Percentiles rank a stretch among this genome's conserved stretches.
These are phyloP conservation scores for Tetrapyrgos nigripes DNA, from an alignment of 1,284 basidiomycete genomes.

Conservation along the genomic window DNA sequence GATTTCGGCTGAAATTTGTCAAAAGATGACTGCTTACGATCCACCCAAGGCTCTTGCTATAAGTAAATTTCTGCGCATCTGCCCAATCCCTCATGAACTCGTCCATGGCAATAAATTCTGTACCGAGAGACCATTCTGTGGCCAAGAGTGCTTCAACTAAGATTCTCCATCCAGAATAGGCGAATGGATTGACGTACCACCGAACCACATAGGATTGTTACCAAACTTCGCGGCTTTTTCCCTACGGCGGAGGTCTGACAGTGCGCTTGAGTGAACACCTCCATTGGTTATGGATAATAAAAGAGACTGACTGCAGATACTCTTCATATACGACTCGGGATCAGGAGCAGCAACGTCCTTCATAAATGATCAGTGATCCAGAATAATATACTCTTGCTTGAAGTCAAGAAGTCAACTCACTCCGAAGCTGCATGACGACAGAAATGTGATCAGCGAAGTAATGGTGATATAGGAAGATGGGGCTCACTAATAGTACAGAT, in stretches of 20 bases:
- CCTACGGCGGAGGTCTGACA: conserved; percentile 57
- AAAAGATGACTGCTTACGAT: conserved; percentile 50
- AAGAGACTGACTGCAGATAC: conserved; percentile 68
- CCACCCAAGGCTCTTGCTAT: conserved; percentile 71
- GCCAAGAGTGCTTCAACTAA: too few species aligned
- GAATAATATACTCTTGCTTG: not conserved
- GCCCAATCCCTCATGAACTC: conserved; percentile 73
- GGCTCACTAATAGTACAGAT: conserved; percentile 75
- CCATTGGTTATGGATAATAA: too few species aligned
- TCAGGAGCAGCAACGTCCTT: conserved; percentile 74
- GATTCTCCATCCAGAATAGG: conserved; percentile 35
- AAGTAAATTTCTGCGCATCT: conserved; percentile 79
- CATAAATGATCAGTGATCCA: conserved; percentile 12
- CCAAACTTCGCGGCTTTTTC: conserved; percentile 53
- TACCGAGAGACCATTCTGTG: conserved; percentile 78
- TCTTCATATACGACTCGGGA: conserved; percentile 66
- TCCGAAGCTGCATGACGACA: conserved; percentile 59
- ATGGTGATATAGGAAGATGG: conserved; percentile 5
- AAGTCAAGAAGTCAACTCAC: conserved; percentile 45
- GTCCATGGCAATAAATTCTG: conserved; percentile 69
- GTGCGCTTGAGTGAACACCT: too few species aligned
- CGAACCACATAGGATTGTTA: conserved; percentile 64
- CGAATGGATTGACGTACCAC: conserved; percentile 43
- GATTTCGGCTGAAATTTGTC: not conserved
- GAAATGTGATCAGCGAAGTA: conserved; percentile 12